Evolutionary conservation across 2,329 filamentous ascomycete species (phyloP).

Genomic region (Pseudogymnoascus sp.): DNA sequence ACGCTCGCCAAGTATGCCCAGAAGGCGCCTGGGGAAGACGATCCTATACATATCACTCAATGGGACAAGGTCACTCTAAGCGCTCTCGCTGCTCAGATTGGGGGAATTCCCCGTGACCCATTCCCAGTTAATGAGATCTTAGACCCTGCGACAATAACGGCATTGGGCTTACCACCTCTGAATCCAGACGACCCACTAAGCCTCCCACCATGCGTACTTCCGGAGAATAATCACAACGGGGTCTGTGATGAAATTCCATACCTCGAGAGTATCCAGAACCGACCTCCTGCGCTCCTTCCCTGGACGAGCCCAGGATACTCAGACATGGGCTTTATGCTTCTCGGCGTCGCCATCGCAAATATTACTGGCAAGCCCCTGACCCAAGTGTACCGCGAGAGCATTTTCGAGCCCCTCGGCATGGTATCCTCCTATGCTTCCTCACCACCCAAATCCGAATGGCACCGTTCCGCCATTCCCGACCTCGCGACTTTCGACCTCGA

Average conservation of each 20-base stretch:
- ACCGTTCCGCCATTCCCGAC: slow-evolving; percentile 15
- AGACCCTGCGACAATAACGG: not conserved
- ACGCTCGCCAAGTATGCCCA: slow-evolving; percentile 19
- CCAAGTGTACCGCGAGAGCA: slow-evolving; percentile 32
- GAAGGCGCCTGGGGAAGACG: slow-evolving; percentile 8
- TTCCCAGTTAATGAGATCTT: slow-evolving; percentile 17
- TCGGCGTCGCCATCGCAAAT: slow-evolving; percentile 39
- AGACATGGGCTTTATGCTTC: slow-evolving; percentile 38
- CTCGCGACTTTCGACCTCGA: slow-evolving; percentile 30
- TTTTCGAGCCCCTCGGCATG: slow-evolving; percentile 38
- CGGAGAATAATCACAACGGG: not conserved
- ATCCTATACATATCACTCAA: slow-evolving; percentile 20
- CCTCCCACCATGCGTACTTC: slow-evolving; percentile 13
- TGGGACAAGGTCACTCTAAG: slow-evolving; percentile 31
- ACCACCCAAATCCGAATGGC: slow-evolving; percentile 22
- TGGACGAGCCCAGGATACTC: slow-evolving; percentile 41
- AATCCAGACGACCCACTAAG: slow-evolving; percentile 12
- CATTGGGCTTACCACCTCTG: not conserved
- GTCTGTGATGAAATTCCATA: not conserved
- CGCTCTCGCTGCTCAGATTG: slow-evolving; percentile 28
- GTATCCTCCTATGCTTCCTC: slow-evolving; percentile 31
- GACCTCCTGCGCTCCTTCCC: slow-evolving; percentile 35
- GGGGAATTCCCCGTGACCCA: slow-evolving; percentile 25
- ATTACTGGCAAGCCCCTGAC: slow-evolving; percentile 34
- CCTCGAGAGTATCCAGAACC: slow-evolving; percentile 23